These are phyloP conservation scores for Amanita inopinata DNA, from an alignment of 768 basidiomycete species.

Conservation along the genomic window DNA sequence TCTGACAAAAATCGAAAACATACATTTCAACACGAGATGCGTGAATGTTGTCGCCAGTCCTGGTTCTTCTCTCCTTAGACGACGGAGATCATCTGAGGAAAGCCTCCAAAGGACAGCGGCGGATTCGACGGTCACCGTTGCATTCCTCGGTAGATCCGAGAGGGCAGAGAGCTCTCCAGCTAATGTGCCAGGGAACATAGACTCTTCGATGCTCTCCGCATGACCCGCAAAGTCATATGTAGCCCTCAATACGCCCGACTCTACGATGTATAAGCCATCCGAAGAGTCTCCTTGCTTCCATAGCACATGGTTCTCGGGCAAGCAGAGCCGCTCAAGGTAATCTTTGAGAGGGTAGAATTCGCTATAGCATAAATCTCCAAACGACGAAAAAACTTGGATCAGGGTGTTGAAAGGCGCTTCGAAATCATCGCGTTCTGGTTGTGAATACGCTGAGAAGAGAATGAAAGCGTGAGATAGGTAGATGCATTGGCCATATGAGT, in stretches of 20 bases:
- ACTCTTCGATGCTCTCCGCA: conserved; percentile 63
- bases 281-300: conserved; percentile 73
- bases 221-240: conserved; percentile 71
- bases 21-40: conserved; percentile 67
- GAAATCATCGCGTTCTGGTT: conserved; percentile 18
- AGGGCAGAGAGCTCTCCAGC: conserved; percentile 88
- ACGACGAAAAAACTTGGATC: conserved; percentile 70
- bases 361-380: conserved; percentile 43
- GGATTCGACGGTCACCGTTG: conserved; percentile 73
- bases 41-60: conserved; percentile 56
- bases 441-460: conserved; percentile 17
- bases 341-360: conserved; percentile 52
- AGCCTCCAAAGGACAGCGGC: conserved; percentile 78
- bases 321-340: conserved; percentile 58
- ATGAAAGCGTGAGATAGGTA: background rate
- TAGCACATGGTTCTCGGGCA: conserved; percentile 50
- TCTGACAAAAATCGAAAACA: conserved; percentile 12
- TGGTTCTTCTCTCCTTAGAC: conserved; percentile 61
- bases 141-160: conserved; percentile 71
- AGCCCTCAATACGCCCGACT: conserved; percentile 79
- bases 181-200: conserved; percentile 88
- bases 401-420: conserved; percentile 69
- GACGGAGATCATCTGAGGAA: conserved; percentile 42
- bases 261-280: conserved; percentile 83
- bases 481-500: background rate